These are phyloP conservation scores for Rhodotorula toruloides DNA, from an alignment of 768 basidiomycete species.

Conservation along the genomic window DNA sequence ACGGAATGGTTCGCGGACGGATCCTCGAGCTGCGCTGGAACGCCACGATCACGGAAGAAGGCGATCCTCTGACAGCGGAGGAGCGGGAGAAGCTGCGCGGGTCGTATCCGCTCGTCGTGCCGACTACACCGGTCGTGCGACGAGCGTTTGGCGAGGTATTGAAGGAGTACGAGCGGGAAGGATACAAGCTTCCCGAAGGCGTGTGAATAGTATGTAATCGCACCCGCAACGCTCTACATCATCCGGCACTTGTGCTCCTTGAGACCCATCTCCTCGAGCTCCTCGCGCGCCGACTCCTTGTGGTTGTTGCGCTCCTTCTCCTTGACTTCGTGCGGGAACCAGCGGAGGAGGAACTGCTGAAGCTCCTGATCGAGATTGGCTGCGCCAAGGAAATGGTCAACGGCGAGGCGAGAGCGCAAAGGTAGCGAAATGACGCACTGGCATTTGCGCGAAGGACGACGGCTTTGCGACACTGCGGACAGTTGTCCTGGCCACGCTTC, in stretches of 20 bases:
- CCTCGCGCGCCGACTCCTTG: conserved; percentile 65
- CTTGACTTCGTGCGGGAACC: conserved; percentile 80
- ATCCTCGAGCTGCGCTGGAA: conserved; percentile 52
- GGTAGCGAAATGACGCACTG: conserved; percentile 52
- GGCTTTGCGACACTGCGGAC: conserved; percentile 77
- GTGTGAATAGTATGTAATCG: no score
- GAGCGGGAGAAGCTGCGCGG: conserved; percentile 54
- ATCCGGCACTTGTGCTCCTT: conserved; percentile 24
- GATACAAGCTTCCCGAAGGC: neutral
- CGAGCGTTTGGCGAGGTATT: conserved; percentile 80
- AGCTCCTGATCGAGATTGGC: conserved; percentile 74
- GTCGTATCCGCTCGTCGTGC: conserved; percentile 64
- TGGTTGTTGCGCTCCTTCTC: conserved; percentile 64
- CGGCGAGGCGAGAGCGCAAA: neutral
- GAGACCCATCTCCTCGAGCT: conserved; percentile 62
- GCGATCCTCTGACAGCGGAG: conserved; percentile 41
- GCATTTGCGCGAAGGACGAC: conserved; percentile 69
- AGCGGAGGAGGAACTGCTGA: conserved; percentile 79
- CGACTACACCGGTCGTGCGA: conserved; percentile 73
- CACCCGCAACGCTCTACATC: conserved; percentile 19
- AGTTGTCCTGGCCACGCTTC: conserved; percentile 64
- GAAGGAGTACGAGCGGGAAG: conserved; percentile 63
- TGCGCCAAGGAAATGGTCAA: conserved; percentile 41
- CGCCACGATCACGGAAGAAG: conserved; percentile 53
- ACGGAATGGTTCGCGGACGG: conserved; percentile 74